Evolutionary conservation across 768 basidiomycete genomes (phyloP), one percentile per base, ranked within the genome.

Genomic region (Lactifluus volemus): DNA sequence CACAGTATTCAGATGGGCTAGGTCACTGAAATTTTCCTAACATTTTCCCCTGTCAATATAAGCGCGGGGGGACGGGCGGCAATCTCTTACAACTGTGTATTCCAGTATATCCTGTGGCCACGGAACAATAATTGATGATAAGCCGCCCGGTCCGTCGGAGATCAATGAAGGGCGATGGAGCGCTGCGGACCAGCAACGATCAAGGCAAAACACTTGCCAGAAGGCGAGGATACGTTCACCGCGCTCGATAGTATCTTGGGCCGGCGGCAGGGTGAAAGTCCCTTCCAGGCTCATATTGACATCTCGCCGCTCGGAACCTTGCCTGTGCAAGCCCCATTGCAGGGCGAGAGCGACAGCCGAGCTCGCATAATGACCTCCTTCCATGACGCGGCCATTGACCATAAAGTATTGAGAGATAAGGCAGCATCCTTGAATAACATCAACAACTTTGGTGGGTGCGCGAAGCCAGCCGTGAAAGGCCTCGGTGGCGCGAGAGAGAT

Each of bases 161-260:
- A 91, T 82, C 45, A 83, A 76, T 10, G 77, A 74, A 5, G 88
- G 86, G 63, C 85, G 84, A 34, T 82, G 84, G 6, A 90, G 78
- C 10, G 83, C 80, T 5, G 85, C 83, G 21, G 88, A 88, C 87
- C 88, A 90, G 68, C 87, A 89, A 34, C 85, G 81, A 71, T 92
- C 89, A 64, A 91, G 75, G 67, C 83, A 82, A 72, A 84, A 92
- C 11, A 88, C 86, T 69, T 90, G 87, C 89, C 89, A 92, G 67
- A 92, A 92, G 0, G 88, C 79, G 42, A 84, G 71, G 58, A 89
- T 84, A 45, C 86, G 78, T 68, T 90, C 87, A 50, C 84, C 86
- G 49, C 85, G 84, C 65, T 84, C 82, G 51, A 84, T 70, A 44
- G 79, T 74, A 64, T 80, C 80, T 68, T 81, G 82, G 2, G 81